Conservation (phyloP, 2,329 filamentous ascomycete genomes). For the Diaporthe humulicola region DNA sequence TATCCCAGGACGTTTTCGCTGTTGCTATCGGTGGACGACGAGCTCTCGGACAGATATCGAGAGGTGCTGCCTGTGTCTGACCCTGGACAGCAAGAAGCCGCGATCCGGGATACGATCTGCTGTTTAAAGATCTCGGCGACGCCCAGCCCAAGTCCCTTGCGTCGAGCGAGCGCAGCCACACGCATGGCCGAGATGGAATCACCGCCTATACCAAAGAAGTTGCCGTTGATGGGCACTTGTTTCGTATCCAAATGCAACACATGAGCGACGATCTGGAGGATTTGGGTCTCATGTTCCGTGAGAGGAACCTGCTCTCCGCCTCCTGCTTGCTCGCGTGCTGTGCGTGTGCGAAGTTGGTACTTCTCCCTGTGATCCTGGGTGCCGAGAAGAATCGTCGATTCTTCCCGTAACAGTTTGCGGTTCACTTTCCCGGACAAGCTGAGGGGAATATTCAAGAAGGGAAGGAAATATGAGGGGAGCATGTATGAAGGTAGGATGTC, state of each 20-base stretch:
- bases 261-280: constrained; percentile 45
- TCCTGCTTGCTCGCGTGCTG: neutral
- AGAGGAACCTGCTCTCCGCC: neutral
- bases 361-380: neutral
- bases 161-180: constrained; percentile 53
- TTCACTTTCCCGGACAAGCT: constrained; percentile 46
- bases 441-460: constrained; percentile 42
- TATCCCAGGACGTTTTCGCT: neutral
- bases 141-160: neutral
- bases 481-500: constrained; percentile 4
- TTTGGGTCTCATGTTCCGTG: constrained; percentile 54
- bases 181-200: constrained; percentile 66
- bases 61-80: neutral
- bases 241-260: constrained; percentile 11
- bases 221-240: constrained; percentile 48
- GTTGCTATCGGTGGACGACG: neutral
- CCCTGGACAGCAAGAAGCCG: neutral
- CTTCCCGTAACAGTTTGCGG: neutral
- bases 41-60: neutral
- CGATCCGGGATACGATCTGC: neutral
- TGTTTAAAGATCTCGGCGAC: neutral
- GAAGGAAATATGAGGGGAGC: constrained; percentile 44
- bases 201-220: constrained; percentile 63
- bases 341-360: neutral
- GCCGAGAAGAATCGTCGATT: neutral